Base-by-base conservation (phyloP, 2,329 filamentous ascomycete genomes). In the Fusarium mundagurra region DNA sequence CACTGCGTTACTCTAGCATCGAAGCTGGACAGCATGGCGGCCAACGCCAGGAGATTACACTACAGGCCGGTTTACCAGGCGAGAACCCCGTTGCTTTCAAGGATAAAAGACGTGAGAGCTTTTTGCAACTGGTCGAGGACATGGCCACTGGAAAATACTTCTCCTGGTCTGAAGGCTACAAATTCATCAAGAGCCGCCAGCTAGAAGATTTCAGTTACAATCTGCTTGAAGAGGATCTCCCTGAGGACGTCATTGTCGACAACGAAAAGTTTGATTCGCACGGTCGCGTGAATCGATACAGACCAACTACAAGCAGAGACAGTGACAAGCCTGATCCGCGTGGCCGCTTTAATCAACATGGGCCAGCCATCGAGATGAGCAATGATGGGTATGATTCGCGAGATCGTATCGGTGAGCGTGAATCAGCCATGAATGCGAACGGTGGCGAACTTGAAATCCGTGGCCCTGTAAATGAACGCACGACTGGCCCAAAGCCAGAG, bases 11-110 rank as follows among this genome's bases (percentile, higher is more conserved):
- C 82, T 87, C 84, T 27, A 86, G 83, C 74, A 83, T 89, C 69
- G 86, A 90, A 69, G 87, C 84, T 10, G 88, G 88, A 0, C 83
- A 84, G 58, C 85, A 87, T 66, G 86, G 85, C 57, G 88, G 88
- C 11, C 85, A 85, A 18, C 83, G 86, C n/a, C 84, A 86, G 27
- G 86, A 88, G 75, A 78, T 91, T 31, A 84, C 82, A 4, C 82
- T 91, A 24, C 67, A 75, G 27, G 64, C 72, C 22, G 69, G 75
- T 7, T 51, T n/a, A 17, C 55, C 58, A 6, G 34, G 24, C 11
- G 51, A 50, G 3, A 12, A 38, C 1, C 45, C 24, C 2, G 12
- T n/a, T 9, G 45, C 53, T 24, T 73, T 76, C 43, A 41, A 44
- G 24, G 24, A 24, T 3, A 45, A 65, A 17, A 50, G 62, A 53